Evolutionary conservation across 768 basidiomycete species (phyloP), one percentile per base, ranked within the genome.

Genomic region (Phlebiopsis flavidoalba): DNA sequence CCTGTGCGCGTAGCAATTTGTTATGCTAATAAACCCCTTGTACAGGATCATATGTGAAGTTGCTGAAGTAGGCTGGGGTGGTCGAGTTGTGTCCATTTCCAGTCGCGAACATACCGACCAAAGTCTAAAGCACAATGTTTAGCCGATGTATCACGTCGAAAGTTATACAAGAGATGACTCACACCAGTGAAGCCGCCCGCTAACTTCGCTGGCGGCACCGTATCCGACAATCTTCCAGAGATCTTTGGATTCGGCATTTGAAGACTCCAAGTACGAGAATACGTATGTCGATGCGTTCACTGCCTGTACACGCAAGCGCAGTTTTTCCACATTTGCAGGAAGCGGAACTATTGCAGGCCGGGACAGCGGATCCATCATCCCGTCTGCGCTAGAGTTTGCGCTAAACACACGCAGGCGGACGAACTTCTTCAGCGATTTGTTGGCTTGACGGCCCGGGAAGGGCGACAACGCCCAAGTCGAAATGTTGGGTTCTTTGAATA

Each of bases 101-200:
- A 3, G 58, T 59, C 19, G 58, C 58, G 40, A 51, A 59, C 58
- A 59, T 59, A 7, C 58, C 58, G 2, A 59, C 49, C 0, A 52
- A 15, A 19, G 58, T 59, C 47, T 50, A n/a, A 17, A 52, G 14
- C 5, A 14, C 1, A 12, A 26, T n/a, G 40, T 21, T 51, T 15
- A 50, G 46, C 17, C 26, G 26, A 31, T 35, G 3, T 48, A 33
- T 45, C 31, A 4, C 8, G 48, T 2, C 10, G 1, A 37, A 40
- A 33, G 35, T 21, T 5, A 48, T 47, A 12, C 12, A 3, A 11
- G 35, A 3, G 14, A 51, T 8, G 14, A 54, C 54, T 55, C 19
- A 50, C 49, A 6, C 58, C 58, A 40, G 49, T 50, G 24, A 59
- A 59, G 58, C 58, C 58, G 4, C 58, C n/a, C 58, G 48, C 58